Base-by-base conservation (phyloP, 768 basidiomycete genomes). In the Sporobolomyces roseus region DNA sequence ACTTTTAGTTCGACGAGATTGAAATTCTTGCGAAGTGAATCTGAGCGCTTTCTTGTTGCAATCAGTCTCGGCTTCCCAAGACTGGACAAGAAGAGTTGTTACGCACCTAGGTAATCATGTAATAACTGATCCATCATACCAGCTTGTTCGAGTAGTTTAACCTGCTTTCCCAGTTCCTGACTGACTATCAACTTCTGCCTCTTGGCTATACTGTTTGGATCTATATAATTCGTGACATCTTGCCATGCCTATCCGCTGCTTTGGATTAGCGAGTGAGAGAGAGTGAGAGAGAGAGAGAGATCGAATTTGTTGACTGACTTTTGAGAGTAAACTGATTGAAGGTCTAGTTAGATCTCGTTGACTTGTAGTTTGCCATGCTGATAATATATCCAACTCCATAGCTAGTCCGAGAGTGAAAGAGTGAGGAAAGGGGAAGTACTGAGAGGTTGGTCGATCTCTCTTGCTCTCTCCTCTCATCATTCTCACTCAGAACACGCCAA, bases 1-100 rank as follows among this genome's bases (percentile, higher is more conserved):
- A 66, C 70, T 49, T 72, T 65, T 49, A 52, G 63, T n/a, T 53
- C 51, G 23, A 74, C 41, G 43, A 65, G 48, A 3, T 35, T 6
- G 43, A 74, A 74, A 10, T 46, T 33, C 0, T 21, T 2, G 4
- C 60, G 46, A 3, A 70, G 23, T 0, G 30, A 32, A 10, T 58
- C 68, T 70, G 58, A 4, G 27, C 14, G 23, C 25, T 19, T 5
- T 38, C 30, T 17, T 23, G 4, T 25, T 19, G 12, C 10, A 25
- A 4, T 29, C 36, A 30, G n/a, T 27, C 4, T 35, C 45, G 38
- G n/a, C 25, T 33, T 32, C 23, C n/a, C 17, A 25, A 53, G 7
- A 12, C 14, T 8, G 54, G 48, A 5, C 29, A 13, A 21, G 32
- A 25, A 12, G 17, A 1, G n/a, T n/a, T 45, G 3, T 41, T 16